Conservation (phyloP, 148 eudicot species). For the Mesembryanthemum crystallinum region DNA sequence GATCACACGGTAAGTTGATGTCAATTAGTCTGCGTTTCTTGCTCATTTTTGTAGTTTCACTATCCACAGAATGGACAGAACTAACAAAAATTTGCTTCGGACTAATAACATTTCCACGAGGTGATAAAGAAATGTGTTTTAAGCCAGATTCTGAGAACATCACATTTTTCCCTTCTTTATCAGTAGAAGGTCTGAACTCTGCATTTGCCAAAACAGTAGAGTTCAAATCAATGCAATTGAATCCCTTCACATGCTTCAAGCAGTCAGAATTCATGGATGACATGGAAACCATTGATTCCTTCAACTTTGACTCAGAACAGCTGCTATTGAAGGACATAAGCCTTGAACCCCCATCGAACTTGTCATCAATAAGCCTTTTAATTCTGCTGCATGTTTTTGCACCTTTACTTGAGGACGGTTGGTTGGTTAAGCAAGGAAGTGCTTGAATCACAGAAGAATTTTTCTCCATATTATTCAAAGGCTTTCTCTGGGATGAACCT, state of each 20-base stretch:
- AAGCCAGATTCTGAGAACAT: not conserved
- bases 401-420: slow-evolving; percentile 15
- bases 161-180: not conserved
- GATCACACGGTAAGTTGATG: slow-evolving; percentile 36
- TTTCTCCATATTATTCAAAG: slow-evolving; percentile 4
- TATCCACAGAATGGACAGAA: slow-evolving; percentile 14
- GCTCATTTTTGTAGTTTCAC: slow-evolving; percentile 15
- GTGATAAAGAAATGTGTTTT: not conserved
- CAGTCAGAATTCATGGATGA: slow-evolving; percentile 11
- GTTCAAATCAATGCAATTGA: slow-evolving; percentile 28
- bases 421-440: slow-evolving; percentile 26
- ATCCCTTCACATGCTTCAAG: slow-evolving; percentile 3
- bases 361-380: slow-evolving; percentile 11
- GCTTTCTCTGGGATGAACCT: slow-evolving; percentile 19
- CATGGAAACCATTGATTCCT: slow-evolving; percentile 16
- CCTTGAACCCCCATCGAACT: slow-evolving; percentile 12
- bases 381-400: slow-evolving; percentile 5
- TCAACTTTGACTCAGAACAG: slow-evolving; percentile 22
- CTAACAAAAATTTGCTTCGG: not conserved
- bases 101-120: not conserved
- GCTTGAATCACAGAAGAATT: slow-evolving; percentile 33
- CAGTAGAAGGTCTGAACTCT: slow-evolving; percentile 1
- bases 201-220: slow-evolving; percentile 12
- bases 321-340: slow-evolving; percentile 21
- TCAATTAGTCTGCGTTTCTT: slow-evolving; percentile 28